phyloP scores from a whole-genome alignment of 2,329 filamentous ascomycete genomes.

The Coniochaeta sp. region DNA sequence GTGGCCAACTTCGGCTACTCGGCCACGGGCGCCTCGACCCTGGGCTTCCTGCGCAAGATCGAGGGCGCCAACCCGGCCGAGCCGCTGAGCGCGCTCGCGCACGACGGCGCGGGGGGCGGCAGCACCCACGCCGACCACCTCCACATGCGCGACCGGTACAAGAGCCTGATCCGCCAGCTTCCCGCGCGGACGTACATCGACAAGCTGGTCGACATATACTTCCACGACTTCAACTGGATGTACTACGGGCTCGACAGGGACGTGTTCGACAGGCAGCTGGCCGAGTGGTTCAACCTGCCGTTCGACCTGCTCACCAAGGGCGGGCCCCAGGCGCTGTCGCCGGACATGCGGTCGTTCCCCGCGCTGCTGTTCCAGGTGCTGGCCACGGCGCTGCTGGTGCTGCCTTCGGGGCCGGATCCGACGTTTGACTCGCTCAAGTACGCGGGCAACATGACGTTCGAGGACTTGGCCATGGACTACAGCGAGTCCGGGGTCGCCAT shows the following conservation, averaged over 20 bases:
- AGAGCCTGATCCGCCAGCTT: conserved; percentile 48
- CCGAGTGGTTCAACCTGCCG: conserved; percentile 47
- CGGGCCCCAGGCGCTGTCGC: conserved; percentile 41
- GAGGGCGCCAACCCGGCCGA: conserved; percentile 34
- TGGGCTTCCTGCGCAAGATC: conserved; percentile 48
- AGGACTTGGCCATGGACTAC: conserved; percentile 53
- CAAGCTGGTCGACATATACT: conserved; percentile 45
- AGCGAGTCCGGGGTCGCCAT: conserved; percentile 50
- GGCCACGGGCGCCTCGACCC: conserved; percentile 40
- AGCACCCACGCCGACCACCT: conserved; percentile 26
- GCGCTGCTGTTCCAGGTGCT: conserved; percentile 53
- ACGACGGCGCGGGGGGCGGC: conserved; percentile 18
- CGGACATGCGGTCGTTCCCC: conserved; percentile 49
- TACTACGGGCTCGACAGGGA: conserved; percentile 49
- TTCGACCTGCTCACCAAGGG: conserved; percentile 41
- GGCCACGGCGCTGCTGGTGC: conserved; percentile 44
- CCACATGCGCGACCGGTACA: conserved; percentile 49
- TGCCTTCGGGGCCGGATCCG: conserved; percentile 38
- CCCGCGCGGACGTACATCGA: conserved; percentile 48
- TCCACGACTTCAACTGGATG: conserved; percentile 52
- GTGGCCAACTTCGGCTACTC: conserved; percentile 47
- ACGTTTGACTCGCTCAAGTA: conserved; percentile 52
- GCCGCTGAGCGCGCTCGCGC: conserved; percentile 21
- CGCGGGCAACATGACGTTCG: conserved; percentile 50
- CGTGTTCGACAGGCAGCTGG: conserved; percentile 42